Evolutionary conservation across 1,139 yeast species (phyloP), one percentile per base, ranked within the genome.

Genomic region (Dujonia santamariae): DNA sequence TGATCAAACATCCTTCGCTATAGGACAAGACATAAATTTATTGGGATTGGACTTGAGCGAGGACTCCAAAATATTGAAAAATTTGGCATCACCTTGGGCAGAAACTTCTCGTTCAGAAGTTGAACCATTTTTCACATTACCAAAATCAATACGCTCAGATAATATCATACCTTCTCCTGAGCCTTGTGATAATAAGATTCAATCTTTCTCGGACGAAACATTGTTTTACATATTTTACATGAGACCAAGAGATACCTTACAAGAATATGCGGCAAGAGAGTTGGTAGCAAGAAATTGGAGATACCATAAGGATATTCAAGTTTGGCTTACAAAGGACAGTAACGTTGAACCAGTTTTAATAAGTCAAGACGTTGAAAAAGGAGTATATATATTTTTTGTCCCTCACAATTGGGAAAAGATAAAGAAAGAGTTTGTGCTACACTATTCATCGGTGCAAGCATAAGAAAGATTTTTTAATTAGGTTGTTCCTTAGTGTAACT

Each of bases 391-490:
- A 30, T 92, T 94, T 57, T 94, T 94, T 56, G 98, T 94, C 53
- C 97, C 97, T 4, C 87, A 83, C 46, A 78, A 85, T 41, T 94
- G 99, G 99, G 96, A 87, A 51, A 86, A 87, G 61, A 88, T 92
- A 46, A 88, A 85, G 51, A 82, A 84, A 60, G 90, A 83, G 54
- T 81, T 84, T 60, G 78, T 82, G 25, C 69, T 84, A 50, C 80
- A 79, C 52, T 84, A 84, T 58, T 62, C 71, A 26, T 59, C 68
- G n/a, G 75, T 69, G 22, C 75, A 69, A 46, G 71, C 75, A 9
- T 67, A 48, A 43, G 11, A 19, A 30, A 13, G 12, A 9, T 16
- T 15, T 7, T 18, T 26, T 21, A 15, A 4, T 12, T 17, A n/a
- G 19, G 21, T n/a, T 57, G 68, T 37, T 78, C 81, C 57, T 85